Evolutionary conservation across 2,329 filamentous ascomycete genomes (phyloP), one percentile per base, ranked within the genome.

Genomic region (Cryphonectria naterciae): DNA sequence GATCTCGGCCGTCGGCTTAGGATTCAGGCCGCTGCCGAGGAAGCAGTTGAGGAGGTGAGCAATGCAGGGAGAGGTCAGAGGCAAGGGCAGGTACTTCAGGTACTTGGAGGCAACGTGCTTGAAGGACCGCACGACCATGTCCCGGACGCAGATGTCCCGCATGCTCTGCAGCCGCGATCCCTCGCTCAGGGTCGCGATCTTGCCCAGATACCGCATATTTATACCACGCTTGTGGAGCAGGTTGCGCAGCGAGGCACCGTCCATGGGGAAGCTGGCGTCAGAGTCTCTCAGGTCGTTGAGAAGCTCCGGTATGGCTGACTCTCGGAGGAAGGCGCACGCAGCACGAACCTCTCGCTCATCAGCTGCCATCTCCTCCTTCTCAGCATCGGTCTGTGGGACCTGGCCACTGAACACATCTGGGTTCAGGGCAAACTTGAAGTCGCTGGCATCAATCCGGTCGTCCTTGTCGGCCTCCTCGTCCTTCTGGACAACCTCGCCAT

Each of bases 181-280:
- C 74, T 88, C 88, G 75, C 92, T 89, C 67, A 93, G 86, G 71
- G 88, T 85, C 17, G 93, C 92, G 73, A 99, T 83, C 81, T 91
- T 92, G 75, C 96, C 96, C n/a, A 98, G 87, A 80, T 99, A 99
- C 77, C 97, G 90, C 73, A 98, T 88, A 83, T 99, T 99, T 84
- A 99, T 95, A 82, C 96, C 96, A 58, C 95, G 93, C 86, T 97
- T 97, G 85, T 99, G 96, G 78, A 99, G 86, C 67, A 98, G 88
- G 74, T 91, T 90, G 77, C 92, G 93, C 71, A 99, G 86, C 28
- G 95, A 98, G 77, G 93, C 89, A n/a, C 96, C 96, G 77, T 99
- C 97, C 94, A 98, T 98, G 17, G 96, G 96, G 85, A 98, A 98
- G 77, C 95, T 96, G 75, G 97, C 92, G 75, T 99, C 95, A 8